Evolutionary conservation across 192 early-diverging fungal genomes (phyloP), one percentile per base, ranked within the genome.

Genomic region (Rhizophagus prolifer): DNA sequence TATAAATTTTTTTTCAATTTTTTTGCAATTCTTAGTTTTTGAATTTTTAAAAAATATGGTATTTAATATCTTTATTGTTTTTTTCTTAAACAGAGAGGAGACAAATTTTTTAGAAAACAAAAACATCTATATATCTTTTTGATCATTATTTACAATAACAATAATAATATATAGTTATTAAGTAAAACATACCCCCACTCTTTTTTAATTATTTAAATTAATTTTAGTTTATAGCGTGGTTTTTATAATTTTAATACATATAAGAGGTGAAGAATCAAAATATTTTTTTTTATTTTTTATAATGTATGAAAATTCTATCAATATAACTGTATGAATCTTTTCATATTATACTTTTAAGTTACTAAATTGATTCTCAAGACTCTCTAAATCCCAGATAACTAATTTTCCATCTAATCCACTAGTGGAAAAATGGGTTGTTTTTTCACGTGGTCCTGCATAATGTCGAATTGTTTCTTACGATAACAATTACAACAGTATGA

Each of bases 331-430:
- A 38, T 8, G 36, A 60, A 23, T 60, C 23, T 25, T 60, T 23
- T 9, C 19, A 25, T 60, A 23, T 60, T 25, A 60, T 25, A 60
- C 59, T 60, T 60, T 60, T 60, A 60, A 60, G 10, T 44, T 44
- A 21, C 50, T 54, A 63, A 38, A 68, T 41, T 41, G 66, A 23
- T 14, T 68, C 23, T 68, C 66, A 41, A 68, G 66, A 4, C 36
- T 41, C 12, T 41, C 30, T 9, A 88, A 82, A 61, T 87, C 81
- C 95, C 95, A 96, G 79, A 95, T 86, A 21, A 93, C 90, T 50
- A 96, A 80, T 82, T 90, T 93, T 13, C 95, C 95, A 78, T 96
- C 95, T 28, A 96, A 86, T 72, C 93, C 92, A 60, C 86, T 88
- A 54, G 95, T 92, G 0, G 92, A 91, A 68, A 92, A 93, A 73